Evolutionary conservation across 257 asterid species (phyloP).

Genomic region (Solanum peruvianum): DNA sequence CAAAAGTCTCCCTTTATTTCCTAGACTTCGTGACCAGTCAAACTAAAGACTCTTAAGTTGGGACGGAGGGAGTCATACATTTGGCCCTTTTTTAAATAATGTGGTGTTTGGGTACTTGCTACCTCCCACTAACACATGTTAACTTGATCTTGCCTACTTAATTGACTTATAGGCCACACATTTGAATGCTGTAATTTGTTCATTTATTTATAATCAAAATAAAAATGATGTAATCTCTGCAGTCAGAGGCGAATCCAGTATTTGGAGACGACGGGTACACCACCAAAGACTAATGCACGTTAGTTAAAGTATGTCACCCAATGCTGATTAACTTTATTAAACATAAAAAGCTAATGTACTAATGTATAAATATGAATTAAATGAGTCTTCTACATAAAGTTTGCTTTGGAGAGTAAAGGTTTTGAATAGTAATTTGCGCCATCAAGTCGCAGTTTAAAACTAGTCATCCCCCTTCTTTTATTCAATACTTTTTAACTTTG

Average conservation of each 20-base stretch:
- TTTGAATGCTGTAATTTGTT: background rate
- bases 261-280: background rate
- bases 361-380: too few relatives aligned
- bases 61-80: background rate
- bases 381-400: background rate
- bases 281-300: background rate
- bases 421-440: background rate
- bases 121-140: background rate
- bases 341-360: background rate
- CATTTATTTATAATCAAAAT: background rate
- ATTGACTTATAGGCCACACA: background rate
- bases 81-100: background rate
- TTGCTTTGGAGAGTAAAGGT: background rate
- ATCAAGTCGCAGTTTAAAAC: background rate
- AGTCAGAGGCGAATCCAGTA: too few relatives aligned
- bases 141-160: background rate
- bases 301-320: background rate
- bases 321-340: background rate
- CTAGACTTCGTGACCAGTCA: background rate
- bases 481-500: background rate
- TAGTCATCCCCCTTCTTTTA: background rate
- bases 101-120: background rate
- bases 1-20: background rate
- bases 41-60: background rate
- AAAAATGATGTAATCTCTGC: background rate